Evolutionary conservation across 805 yeast species (phyloP), one percentile per base, ranked within the genome.

Genomic region (Ogataea nakhonphanomensis): DNA sequence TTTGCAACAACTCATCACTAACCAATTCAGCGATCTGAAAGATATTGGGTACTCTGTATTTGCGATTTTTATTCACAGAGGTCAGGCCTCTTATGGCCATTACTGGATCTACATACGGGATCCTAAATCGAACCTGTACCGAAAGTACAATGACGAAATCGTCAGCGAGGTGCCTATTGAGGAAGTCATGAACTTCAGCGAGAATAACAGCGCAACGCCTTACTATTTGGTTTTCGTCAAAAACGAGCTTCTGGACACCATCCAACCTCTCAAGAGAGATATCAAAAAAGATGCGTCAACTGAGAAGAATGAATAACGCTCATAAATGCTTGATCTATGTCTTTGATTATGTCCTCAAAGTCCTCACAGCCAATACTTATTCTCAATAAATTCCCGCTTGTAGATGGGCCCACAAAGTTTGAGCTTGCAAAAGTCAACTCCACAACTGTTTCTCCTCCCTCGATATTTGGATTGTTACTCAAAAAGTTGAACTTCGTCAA

Each of bases 61-160:
- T 66, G 95, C 98, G 0, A 81, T 91, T 6, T 93, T 93, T 57
- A 88, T 93, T 34, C 99, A 93, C 61, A 70, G 96, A 36, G 99
- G 99, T 6, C 95, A 89, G 54, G 98, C 96, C 0, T 81, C 88
- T 37, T 91, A 86, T 57, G 99, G 99, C 2, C 99, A 93, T 62
- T 93, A 93, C 62, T 93, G 98, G 97, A 77, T 91, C 12, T 93
- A 91, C 58, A 90, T 93, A 46, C 78, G 76, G 44, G 98, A 93
- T 61, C 76, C 79, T 3, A 73, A 73, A 46, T 70, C 72, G 13
- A 73, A 76, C 22, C 65, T 84, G 14, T 93, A 79, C 76, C 71
- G 96, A 46, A 90, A 88, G 66, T 93, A 93, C 62, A 93, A 93
- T 57, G 99, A 93, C 65, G 98, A 93, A 54, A 72, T 74, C n/a